Conservation (phyloP, 2,329 filamentous ascomycete species). For the Aspergillus sp. region DNA sequence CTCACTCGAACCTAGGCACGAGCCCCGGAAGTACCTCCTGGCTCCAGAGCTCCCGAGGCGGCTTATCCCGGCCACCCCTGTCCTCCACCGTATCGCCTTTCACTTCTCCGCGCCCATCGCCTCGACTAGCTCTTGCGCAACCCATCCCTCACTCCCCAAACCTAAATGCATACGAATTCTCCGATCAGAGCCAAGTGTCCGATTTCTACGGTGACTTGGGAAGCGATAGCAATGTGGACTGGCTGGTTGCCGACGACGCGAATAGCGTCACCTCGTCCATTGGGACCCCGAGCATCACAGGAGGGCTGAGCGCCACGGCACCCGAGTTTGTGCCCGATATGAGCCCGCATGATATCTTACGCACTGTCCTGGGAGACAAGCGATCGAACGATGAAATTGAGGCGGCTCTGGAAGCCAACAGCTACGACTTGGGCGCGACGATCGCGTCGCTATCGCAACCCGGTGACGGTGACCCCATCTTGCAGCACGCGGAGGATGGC, state of each 20-base stretch:
- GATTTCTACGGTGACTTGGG: constrained; percentile 91
- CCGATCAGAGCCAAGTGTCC: constrained; percentile 74
- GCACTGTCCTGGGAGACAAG: constrained; percentile 87
- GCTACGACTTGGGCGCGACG: constrained; percentile 90
- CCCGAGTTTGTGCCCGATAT: constrained; percentile 87
- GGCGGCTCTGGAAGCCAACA: constrained; percentile 80
- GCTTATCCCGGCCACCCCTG: constrained; percentile 74
- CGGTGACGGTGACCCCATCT: constrained; percentile 55
- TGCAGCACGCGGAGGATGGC: constrained; percentile 58
- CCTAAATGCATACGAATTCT: constrained; percentile 94
- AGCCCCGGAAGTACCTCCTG: constrained; percentile 83
- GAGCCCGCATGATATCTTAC: constrained; percentile 96
- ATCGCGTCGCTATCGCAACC: constrained; percentile 85
- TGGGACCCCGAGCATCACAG: constrained; percentile 68
- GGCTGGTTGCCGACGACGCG: constrained; percentile 88
- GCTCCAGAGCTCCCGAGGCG: constrained; percentile 70
- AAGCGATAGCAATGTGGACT: constrained; percentile 86
- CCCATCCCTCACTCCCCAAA: constrained; percentile 95
- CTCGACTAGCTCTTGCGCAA: constrained; percentile 83
- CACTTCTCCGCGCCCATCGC: constrained; percentile 88
- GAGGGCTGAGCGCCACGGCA: constrained; percentile 73
- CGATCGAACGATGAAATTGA: constrained; percentile 94
- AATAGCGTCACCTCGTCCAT: constrained; percentile 77
- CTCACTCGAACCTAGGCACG: constrained; percentile 72
- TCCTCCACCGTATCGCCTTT: constrained; percentile 82